Percentiles rank a stretch among this genome's conserved stretches.
phyloP scores from a whole-genome alignment of 208 protist genomes.

The Crithidia mellificae region DNA sequence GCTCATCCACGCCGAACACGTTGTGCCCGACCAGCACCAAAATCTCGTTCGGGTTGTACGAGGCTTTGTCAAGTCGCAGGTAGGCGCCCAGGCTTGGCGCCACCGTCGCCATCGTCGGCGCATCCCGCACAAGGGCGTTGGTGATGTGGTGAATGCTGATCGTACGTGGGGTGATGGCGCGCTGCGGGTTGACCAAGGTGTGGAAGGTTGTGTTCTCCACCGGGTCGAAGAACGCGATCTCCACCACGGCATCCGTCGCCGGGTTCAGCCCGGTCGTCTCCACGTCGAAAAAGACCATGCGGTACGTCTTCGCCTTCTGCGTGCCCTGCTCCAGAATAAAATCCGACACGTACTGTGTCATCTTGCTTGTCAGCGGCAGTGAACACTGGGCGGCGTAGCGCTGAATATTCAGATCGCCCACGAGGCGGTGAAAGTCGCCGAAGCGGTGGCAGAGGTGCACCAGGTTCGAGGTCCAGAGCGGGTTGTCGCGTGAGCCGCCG shows the following conservation, averaged over 20 bases:
- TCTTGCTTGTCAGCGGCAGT: conserved; percentile 24
- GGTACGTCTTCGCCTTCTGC: conserved; percentile 29
- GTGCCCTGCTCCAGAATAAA: conserved; percentile 41
- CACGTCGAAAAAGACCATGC: conserved; percentile 82
- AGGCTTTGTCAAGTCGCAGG: conserved; percentile 55
- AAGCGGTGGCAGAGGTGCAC: conserved; percentile 77
- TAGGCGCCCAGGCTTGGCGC: conserved; percentile 56
- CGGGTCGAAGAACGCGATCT: conserved; percentile 85
- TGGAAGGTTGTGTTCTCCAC: conserved; percentile 75
- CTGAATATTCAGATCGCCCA: conserved; percentile 71
- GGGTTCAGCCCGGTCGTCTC: conserved; percentile 88
- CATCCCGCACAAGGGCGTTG: conserved; percentile 60
- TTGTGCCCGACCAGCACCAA: conserved; percentile 84
- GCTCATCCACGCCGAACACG: conserved; percentile 84
- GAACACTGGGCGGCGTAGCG: conserved; percentile 65
- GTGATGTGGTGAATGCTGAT: conserved; percentile 87
- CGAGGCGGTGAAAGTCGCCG: conserved; percentile 50
- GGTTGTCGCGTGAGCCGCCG: conserved; percentile 26
- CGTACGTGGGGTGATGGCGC: conserved; percentile 63
- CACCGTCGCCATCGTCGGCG: conserved; percentile 63
- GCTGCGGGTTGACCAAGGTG: conserved; percentile 74
- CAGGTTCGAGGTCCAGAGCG: conserved; percentile 74
- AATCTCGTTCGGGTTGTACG: conserved; percentile 57
- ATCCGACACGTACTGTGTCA: conserved; percentile 41
- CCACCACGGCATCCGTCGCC: conserved; percentile 77